Conservation (phyloP, 2,329 filamentous ascomycete species). For the Cladosporium sp. region DNA sequence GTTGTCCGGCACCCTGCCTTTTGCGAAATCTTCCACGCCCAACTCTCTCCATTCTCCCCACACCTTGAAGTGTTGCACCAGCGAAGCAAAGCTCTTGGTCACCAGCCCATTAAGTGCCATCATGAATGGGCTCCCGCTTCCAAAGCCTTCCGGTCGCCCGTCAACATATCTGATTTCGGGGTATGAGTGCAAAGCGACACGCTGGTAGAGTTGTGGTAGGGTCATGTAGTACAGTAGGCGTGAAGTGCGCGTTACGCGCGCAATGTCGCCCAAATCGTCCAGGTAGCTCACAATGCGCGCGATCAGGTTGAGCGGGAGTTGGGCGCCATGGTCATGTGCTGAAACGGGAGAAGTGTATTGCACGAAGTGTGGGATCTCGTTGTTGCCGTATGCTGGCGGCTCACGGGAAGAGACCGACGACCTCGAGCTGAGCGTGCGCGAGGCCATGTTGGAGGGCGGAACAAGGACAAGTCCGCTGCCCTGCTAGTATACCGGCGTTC, state of each 20-base stretch:
- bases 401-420: background rate
- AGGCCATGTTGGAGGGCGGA: background rate
- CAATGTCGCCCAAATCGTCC: slow-evolving; percentile 55
- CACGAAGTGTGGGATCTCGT: slow-evolving; percentile 24
- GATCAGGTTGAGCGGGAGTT: slow-evolving; percentile 55
- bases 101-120: slow-evolving; percentile 61
- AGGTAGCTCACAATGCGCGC: slow-evolving; percentile 55
- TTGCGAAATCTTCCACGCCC: slow-evolving; percentile 55
- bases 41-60: slow-evolving; percentile 56
- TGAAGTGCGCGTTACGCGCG: slow-evolving; percentile 56
- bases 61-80: slow-evolving; percentile 51
- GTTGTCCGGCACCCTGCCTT: slow-evolving; percentile 58
- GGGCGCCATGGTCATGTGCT: slow-evolving; percentile 14
- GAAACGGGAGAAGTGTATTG: slow-evolving; percentile 26
- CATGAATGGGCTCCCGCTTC: slow-evolving; percentile 59
- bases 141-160: slow-evolving; percentile 57
- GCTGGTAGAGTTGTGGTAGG: slow-evolving; percentile 56
- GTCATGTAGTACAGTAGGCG: slow-evolving; percentile 62
- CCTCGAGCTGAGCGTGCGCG: background rate
- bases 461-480: background rate
- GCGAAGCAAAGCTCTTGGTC: slow-evolving; percentile 49
- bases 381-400: background rate
- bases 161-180: slow-evolving; percentile 55
- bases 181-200: slow-evolving; percentile 55
- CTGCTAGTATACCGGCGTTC: background rate